Conservation (phyloP, 2,329 filamentous ascomycete species). For the Pseudofabraea citricarpa region DNA sequence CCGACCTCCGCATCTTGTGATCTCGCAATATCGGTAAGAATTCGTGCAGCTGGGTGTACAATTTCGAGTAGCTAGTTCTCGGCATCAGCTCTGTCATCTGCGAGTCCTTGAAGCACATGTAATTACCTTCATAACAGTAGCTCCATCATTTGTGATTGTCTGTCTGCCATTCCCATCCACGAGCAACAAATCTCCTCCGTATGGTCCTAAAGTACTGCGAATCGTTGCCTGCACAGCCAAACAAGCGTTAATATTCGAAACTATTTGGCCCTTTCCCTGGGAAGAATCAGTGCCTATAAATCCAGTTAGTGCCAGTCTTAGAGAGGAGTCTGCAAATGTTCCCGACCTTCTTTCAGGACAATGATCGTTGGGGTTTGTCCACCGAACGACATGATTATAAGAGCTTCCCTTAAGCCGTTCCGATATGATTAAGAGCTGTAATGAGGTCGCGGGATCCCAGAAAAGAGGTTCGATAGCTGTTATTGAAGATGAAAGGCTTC, state of each 20-base stretch:
- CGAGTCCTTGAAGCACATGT: too few species aligned
- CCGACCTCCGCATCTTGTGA: slow-evolving; percentile 99
- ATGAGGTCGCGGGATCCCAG: too few species aligned
- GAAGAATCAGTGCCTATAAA: slow-evolving; percentile 89
- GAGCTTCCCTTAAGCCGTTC: too few species aligned
- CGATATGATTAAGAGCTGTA: too few species aligned
- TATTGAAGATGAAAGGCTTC: too few species aligned
- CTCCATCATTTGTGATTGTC: slow-evolving; percentile 98
- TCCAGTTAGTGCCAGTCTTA: too few species aligned
- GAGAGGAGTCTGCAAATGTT: too few species aligned
- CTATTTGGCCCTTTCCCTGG: slow-evolving; percentile 91
- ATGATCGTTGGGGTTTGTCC: slow-evolving; percentile 97
- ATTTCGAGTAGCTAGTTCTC: slow-evolving; percentile 98
- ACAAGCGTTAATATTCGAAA: slow-evolving; percentile 98
- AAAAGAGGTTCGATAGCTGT: too few species aligned
- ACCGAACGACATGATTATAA: slow-evolving; percentile 77
- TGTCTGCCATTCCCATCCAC: slow-evolving; percentile 93
- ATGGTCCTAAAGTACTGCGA: slow-evolving; percentile 91
- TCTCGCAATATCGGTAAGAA: slow-evolving; percentile 96
- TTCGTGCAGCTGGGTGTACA: slow-evolving; percentile 92
- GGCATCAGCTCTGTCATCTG: too few species aligned
- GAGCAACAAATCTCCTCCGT: slow-evolving; percentile 92
- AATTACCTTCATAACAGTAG: slow-evolving; percentile 99
- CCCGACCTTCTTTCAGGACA: slow-evolving; percentile 92
- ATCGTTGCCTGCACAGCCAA: slow-evolving; percentile 93